Base-by-base conservation (phyloP, 768 basidiomycete genomes). In the Leccinum fibrillosum region DNA sequence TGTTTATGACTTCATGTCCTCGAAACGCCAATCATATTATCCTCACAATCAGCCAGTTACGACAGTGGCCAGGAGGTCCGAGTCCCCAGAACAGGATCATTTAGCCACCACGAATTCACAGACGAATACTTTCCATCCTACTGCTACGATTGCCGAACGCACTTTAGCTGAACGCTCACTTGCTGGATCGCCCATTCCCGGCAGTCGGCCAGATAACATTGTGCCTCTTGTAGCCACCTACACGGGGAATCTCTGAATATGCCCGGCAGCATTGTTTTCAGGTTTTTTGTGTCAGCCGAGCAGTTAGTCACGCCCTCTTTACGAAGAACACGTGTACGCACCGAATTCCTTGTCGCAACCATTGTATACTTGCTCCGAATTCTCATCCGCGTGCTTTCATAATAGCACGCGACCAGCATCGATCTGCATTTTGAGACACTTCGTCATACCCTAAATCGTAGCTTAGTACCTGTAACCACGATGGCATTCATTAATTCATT, bases 11-110 rank as follows among this genome's bases (percentile, higher is more conserved):
- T 94, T 90, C 74, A 79, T 78, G 54, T 80, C 76, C 64, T 85
- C 86, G 57, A 77, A 82, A 63, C 84, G 93, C 50, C 80, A 82
- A 70, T 91, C 93, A 25, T 95, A 97, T 69, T 96, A 96, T 71
- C 91, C 90, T 45, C 87, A 91, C 62, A 91, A 90, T 66, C 86
- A 90, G 64, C 85, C 86, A 48, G 72, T 82, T 63, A 63, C 72
- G 35, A 64, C 70, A 21, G 65, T 73, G 21, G 68, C 67, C 34
- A 70, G 71, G 28, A 52, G 51, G 44, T 64, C 72, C 13, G 71
- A 66, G 8, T 68, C 74, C 15, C 67, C 49, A 6, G 67, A 68
- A 47, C 65, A 50, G 58, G 72, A 76, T 21, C 72, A 66, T 1
- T 53, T 59, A 25, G 56, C 62, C 7, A 60, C 69, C 25, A 58